Base-by-base conservation (phyloP, 148 eudicot species). In the Euryodendron excelsum region DNA sequence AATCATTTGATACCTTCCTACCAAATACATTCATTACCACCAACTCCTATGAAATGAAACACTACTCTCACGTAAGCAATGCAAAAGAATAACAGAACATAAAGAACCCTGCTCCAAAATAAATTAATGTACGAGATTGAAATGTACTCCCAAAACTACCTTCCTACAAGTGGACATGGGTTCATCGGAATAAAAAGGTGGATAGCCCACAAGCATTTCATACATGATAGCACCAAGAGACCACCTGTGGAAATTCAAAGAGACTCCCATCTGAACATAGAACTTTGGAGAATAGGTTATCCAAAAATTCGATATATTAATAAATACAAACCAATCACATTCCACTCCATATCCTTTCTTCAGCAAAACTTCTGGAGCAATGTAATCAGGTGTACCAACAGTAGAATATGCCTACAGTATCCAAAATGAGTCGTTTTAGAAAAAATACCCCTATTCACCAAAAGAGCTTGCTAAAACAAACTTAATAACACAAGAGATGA, bases 331-430 rank as follows among this genome's bases (percentile, higher is more conserved):
- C 99, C 99, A 96, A 86, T 96, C 99, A 81, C 99, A 96, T 84
- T 96, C 99, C 98, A 93, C 90, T 82, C 98, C 99, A 81, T 96
- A 96, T 81, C 99, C 99, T 87, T 91, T 96, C 90, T 96, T 96
- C 78, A 96, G 85, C 79, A 96, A 83, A 80, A 96, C 99, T 89
- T 96, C 99, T 63, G 99, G 99, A 77, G 99, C 99, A 84, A 96
- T 96, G 81, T 96, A 96, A 85, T 96, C 99, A 71, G 99, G 99
- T 41, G 99, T 96, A 56, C 99, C 99, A 84, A 96, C 99, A n/a
- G 99, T 96, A 55, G 99, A 96, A 84, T 96, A 96, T 69, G 99
- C 99, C 99, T 96, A 83, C 74, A 90, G 45, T 37, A 82, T 80
- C 53, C 45, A 37, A 45, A 69, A 20, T 30, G 25, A 48, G 33